Base-by-base conservation (phyloP, 176 grass and related monocot genomes). In the Cenchrus purpureus region DNA sequence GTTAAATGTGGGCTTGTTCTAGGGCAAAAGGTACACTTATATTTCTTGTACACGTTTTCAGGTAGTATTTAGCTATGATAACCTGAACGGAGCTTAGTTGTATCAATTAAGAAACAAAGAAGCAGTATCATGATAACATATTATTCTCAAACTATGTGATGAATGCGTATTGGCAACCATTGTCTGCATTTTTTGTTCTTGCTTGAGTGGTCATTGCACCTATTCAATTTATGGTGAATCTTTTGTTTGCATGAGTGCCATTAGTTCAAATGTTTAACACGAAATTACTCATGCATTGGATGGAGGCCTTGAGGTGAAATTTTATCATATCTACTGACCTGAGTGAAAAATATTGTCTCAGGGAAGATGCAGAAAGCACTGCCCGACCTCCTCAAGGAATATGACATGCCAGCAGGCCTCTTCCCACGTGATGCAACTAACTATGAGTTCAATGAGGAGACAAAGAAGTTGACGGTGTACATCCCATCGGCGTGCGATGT, bases 341-440 rank as follows among this genome's bases (percentile, higher is more conserved):
- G 28, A 79, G 7, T 82, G 17, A 65, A 84, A 54, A 16, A 55
- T 61, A 22, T 8, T 11, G 10, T 91, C 22, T 1, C 88, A 99
- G 97, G 97, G 84, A 99, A 96, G 86, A 88, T 99, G 91, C 91
- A 99, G 83, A 99, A 96, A 87, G 83, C 93, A 16, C 69, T 99
- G 32, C 90, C 93, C 57, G 90, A 99, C 6, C 86, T 99, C 34
- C 89, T 99, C 8, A 89, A 88, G 80, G 94, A 96, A 28, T 94
- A 91, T 54, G 97, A 99, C 61, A 65, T 99, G 80, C 97, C 97
- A 43, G 85, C 80, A 2, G 97, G 97, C 17, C 82, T 99, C 46
- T 99, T 99, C 79, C 94, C 97, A 8, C 85, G 87, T 52, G 97
- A 99, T 42, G 88, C 88, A 4, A 99, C 97, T 71, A 95, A 99